These are phyloP conservation scores for Lecanicillium sp. DNA, from an alignment of 2,329 filamentous ascomycete genomes.

Conservation along the genomic window DNA sequence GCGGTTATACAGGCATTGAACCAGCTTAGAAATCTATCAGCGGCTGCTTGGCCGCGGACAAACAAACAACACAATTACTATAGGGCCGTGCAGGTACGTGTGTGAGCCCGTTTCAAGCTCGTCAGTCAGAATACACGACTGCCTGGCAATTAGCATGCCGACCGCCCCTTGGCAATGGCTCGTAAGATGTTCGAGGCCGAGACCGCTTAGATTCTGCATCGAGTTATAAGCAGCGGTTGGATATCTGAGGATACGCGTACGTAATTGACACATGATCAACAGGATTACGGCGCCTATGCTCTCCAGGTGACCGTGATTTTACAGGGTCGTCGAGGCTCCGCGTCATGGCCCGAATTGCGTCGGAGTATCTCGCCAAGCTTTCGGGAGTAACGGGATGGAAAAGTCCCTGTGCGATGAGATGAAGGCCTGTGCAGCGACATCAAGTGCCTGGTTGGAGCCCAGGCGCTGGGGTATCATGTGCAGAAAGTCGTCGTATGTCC, in stretches of 20 bases:
- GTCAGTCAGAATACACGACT: not conserved
- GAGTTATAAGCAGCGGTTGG: not conserved
- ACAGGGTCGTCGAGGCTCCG: slow-evolving; percentile 1
- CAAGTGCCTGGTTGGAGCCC: not conserved
- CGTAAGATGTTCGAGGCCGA: slow-evolving; percentile 5
- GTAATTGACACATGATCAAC: slow-evolving; percentile 9
- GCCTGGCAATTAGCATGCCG: slow-evolving; percentile 2
- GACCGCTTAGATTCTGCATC: slow-evolving; percentile 6
- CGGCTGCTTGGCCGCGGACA: not conserved
- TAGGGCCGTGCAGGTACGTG: not conserved
- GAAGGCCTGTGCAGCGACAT: slow-evolving; percentile 3
- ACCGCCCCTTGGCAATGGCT: slow-evolving; percentile 11
- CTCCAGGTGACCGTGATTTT: slow-evolving; percentile 1
- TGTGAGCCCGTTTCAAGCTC: slow-evolving; percentile 1
- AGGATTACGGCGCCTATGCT: slow-evolving; percentile 6
- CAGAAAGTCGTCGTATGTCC: slow-evolving; percentile 8
- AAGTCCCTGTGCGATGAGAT: slow-evolving; percentile 6
- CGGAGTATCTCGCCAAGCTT: slow-evolving; percentile 1
- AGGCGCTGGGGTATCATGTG: not conserved
- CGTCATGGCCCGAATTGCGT: slow-evolving; percentile 2
- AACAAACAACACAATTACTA: not conserved
- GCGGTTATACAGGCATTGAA: slow-evolving; percentile 8
- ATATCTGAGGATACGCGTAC: not conserved
- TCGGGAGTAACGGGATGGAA: slow-evolving; percentile 3
- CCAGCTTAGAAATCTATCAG: not conserved